Conservation (phyloP, 2,329 filamentous ascomycete species). For the Colletotrichum brevisporum region DNA sequence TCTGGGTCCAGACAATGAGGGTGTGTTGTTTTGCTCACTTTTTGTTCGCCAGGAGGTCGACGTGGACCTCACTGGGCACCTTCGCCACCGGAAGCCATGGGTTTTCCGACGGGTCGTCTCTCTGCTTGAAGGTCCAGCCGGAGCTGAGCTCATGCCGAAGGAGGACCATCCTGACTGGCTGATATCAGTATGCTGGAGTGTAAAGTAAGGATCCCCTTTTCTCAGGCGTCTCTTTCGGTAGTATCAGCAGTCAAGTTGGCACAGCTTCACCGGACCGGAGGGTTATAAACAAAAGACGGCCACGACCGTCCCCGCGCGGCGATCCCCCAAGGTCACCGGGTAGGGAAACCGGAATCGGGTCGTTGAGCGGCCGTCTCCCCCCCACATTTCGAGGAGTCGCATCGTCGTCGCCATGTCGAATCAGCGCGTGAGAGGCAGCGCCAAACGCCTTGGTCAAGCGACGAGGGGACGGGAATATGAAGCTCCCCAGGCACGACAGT, state of each 20-base stretch:
- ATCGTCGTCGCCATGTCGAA: slow-evolving; percentile 11
- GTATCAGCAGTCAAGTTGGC: neutral
- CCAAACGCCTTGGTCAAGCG: neutral
- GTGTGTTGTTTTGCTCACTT: slow-evolving; percentile 44
- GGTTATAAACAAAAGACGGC: neutral
- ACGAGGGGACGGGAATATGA: slow-evolving; percentile 18
- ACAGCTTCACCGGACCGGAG: neutral
- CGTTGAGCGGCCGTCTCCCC: neutral
- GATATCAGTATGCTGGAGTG: neutral
- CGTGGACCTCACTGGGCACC: slow-evolving; percentile 55
- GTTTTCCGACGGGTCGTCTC: slow-evolving; percentile 43
- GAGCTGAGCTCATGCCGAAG: slow-evolving; percentile 34
- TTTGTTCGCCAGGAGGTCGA: slow-evolving; percentile 54
- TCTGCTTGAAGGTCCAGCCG: slow-evolving; percentile 48
- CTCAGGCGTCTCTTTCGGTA: neutral
- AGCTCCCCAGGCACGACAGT: neutral
- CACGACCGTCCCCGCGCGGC: slow-evolving; percentile 1
- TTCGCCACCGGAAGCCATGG: slow-evolving; percentile 52
- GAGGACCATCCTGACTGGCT: neutral
- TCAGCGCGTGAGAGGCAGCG: slow-evolving; percentile 4
- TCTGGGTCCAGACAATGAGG: neutral
- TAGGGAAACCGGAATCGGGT: slow-evolving; percentile 13
- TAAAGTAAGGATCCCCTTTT: neutral
- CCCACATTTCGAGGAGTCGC: slow-evolving; percentile 36
- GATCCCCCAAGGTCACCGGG: neutral